Evolutionary conservation across 352 stramenopile species (phyloP).

Genomic region (Pythium myriotylum): DNA sequence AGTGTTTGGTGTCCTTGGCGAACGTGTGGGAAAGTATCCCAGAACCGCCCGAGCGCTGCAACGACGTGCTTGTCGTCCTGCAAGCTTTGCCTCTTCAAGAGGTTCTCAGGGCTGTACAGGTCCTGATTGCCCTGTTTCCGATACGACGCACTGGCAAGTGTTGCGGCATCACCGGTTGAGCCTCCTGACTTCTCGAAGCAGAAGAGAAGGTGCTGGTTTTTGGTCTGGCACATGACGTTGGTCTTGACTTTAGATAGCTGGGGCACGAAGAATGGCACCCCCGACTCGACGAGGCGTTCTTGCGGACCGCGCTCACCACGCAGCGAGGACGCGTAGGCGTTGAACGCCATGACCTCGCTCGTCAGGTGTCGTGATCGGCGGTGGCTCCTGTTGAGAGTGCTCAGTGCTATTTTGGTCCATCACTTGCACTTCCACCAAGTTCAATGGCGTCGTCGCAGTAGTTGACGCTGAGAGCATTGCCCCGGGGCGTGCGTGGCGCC

Average conservation of each 20-base stretch:
- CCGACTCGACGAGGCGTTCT: slow-evolving; percentile 21
- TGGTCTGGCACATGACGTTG: slow-evolving; percentile 40
- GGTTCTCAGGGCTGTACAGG: slow-evolving; percentile 74
- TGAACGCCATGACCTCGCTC: slow-evolving; percentile 13
- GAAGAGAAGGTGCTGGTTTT: slow-evolving; percentile 44
- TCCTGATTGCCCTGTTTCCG: slow-evolving; percentile 72
- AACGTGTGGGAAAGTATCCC: slow-evolving; percentile 69
- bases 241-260: slow-evolving; percentile 53
- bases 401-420: too few relatives aligned
- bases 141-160: slow-evolving; percentile 40
- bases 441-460: too few relatives aligned
- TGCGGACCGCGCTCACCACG: slow-evolving; percentile 25
- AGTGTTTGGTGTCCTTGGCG: slow-evolving; percentile 49
- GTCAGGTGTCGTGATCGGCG: background rate
- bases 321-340: slow-evolving; percentile 26
- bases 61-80: slow-evolving; percentile 51
- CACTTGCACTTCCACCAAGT: too few relatives aligned
- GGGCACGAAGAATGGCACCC: slow-evolving; percentile 42
- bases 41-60: slow-evolving; percentile 60
- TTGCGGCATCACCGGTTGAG: background rate
- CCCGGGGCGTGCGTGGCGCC: too few relatives aligned
- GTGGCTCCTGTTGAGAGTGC: too few relatives aligned
- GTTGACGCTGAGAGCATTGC: too few relatives aligned
- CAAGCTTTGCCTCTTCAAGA: slow-evolving; percentile 55
- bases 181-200: slow-evolving; percentile 30